phyloP scores from a whole-genome alignment of 805 yeast species.

The Metschnikowia cerradonensis region DNA sequence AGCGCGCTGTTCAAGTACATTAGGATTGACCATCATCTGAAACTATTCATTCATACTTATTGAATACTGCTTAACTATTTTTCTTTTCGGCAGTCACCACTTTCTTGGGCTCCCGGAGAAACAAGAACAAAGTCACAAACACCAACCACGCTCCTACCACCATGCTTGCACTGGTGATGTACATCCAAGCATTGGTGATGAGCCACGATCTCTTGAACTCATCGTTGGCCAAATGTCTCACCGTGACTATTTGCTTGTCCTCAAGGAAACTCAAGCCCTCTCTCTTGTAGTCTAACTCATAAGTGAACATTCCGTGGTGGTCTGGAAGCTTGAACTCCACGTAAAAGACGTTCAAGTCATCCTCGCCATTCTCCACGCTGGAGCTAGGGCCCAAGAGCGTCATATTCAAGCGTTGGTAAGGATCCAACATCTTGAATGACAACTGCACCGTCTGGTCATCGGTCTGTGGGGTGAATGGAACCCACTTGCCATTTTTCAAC shows the following conservation, averaged over 20 bases:
- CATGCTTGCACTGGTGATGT: constrained; percentile 62
- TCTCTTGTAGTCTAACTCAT: constrained; percentile 71
- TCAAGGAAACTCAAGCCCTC: constrained; percentile 67
- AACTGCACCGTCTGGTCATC: constrained; percentile 65
- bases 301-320: constrained; percentile 95
- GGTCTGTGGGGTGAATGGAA: constrained; percentile 46
- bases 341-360: constrained; percentile 47
- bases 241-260: constrained; percentile 68
- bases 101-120: constrained; percentile 24
- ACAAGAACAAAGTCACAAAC: constrained; percentile 65
- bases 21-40: neutral
- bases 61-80: neutral
- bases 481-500: constrained; percentile 55
- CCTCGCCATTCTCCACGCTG: constrained; percentile 31
- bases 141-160: constrained; percentile 75
- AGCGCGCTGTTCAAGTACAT: constrained; percentile 1
- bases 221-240: constrained; percentile 92
- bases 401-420: constrained; percentile 81
- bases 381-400: constrained; percentile 37
- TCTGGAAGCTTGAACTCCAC: constrained; percentile 76
- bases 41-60: neutral
- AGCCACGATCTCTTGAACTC: constrained; percentile 93
- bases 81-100: constrained; percentile 2
- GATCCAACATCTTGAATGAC: constrained; percentile 87
- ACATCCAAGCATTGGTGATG: constrained; percentile 90